Base-by-base conservation (phyloP, 345 rosid genomes). In the Salix exigua region DNA sequence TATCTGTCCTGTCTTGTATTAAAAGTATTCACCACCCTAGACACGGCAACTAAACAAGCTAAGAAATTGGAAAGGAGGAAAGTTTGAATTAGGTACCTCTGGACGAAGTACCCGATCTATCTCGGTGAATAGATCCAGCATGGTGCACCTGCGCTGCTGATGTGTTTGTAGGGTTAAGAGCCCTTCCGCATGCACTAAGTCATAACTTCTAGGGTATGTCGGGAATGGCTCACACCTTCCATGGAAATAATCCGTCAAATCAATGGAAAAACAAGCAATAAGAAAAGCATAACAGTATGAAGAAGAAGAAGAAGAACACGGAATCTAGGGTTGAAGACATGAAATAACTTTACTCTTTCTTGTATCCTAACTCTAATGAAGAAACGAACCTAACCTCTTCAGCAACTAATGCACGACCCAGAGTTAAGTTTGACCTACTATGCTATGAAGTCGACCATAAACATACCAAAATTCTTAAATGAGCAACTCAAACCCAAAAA, bases 171-270 rank as follows among this genome's bases (percentile, higher is more conserved):
- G 97, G 17, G 94, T 85, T 62, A 96, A 82, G 60, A 96, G 92
- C 72, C 91, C 93, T 63, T 88, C 90, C 1, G 96, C 98, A 62
- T 96, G 97, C 71, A 96, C 96, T 87, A 96, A 80, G 80, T 96
- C 99, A 75, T 94, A 96, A 68, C 94, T 89, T 88, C 99, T 91
- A 26, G 99, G 96, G 79, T 96, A 94, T 3, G 91, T 86, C 4
- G 99, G 99, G 84, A 94, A 96, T 79, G 96, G 84, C 83, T 96
- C 98, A 73, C 99, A 92, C 99, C 99, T 96, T 87, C 74, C 19
- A 64, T 23, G 42, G 46, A 23, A 58, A 73, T 66, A 4, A 44
- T 46, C 30, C 74, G n/a, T 50, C 35, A 9, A 40, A 72, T 55
- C 33, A 26, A 6, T 19, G 26, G 38, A 1, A 12, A 44, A 16